Percentiles rank a stretch among this genome's conserved stretches.
These are phyloP conservation scores for Cyberlindnera euphorbiiphila DNA, from an alignment of 805 yeast genomes.

Conservation along the genomic window DNA sequence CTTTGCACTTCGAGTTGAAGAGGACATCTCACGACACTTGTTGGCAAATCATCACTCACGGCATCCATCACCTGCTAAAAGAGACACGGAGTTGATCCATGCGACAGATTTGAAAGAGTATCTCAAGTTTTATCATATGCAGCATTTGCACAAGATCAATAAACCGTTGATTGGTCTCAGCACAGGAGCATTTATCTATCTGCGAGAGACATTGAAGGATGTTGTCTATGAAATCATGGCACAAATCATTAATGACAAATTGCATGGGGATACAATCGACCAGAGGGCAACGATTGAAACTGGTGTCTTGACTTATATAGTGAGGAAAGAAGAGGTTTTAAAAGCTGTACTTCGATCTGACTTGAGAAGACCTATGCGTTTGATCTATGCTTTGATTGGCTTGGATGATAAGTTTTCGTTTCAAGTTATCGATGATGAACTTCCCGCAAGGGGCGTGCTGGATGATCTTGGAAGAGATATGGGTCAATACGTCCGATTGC, in stretches of 20 bases:
- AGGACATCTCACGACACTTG: constrained; percentile 37
- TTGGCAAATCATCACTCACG: too few relatives aligned
- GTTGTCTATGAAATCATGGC: not conserved
- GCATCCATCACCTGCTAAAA: too few relatives aligned
- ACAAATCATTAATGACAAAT: not conserved
- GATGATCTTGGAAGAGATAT: constrained; percentile 4
- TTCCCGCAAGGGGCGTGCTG: not conserved
- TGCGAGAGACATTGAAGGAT: not conserved
- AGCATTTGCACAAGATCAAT: not conserved
- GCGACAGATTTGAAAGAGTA: not conserved
- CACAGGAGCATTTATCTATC: not conserved
- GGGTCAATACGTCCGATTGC: not conserved
- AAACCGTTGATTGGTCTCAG: too few relatives aligned
- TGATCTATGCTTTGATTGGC: not conserved
- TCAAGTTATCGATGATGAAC: constrained; percentile 1
- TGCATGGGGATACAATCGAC: not conserved
- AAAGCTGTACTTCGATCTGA: not conserved
- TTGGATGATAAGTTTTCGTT: not conserved
- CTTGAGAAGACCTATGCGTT: not conserved
- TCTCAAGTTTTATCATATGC: constrained; percentile 1
- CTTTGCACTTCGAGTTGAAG: constrained; percentile 41
- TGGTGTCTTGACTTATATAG: not conserved
- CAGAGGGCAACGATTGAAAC: not conserved
- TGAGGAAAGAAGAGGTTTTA: not conserved
- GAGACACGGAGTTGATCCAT: not conserved